Evolutionary conservation across 2,329 filamentous ascomycete species (phyloP), one percentile per base, ranked within the genome.

Genomic region (Fusarium haematococcum): DNA sequence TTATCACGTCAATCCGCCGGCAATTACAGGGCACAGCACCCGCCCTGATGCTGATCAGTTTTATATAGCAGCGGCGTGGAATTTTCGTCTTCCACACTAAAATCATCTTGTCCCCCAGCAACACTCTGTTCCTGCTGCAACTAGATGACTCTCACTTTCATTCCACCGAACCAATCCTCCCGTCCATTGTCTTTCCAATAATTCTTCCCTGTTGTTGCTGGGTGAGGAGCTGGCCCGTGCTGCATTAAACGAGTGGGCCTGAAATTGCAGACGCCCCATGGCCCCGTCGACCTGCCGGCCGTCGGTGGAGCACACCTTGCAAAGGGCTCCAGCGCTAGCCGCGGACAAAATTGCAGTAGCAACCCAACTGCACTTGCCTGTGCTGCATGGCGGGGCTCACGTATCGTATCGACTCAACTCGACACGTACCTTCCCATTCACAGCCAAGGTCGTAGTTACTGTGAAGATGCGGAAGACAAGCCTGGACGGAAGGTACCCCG

Each of bases 221-320:
- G 76, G 76, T 76, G 63, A 78, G 69, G 63, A 37, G 69, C 67
- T 80, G 79, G 79, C 67, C 79, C 72, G 78, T 80, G 79, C 79
- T 69, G 67, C 66, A 73, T 75, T 77, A 79, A 80, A 79, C 74
- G 78, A 80, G 78, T 79, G 78, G 78, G 77, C 63, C 79, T 79
- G 76, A 80, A 78, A 80, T 80, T 78, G 69, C 77, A 79, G 70
- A 76, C 70, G 59, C 73, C 66, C 73, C 71, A 50, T 66, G 45
- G 69, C 59, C 68, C 63, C 70, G 67, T 77, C 65, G 50, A 73
- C 69, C 67, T 77, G 70, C 70, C 74, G 67, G 67, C 71, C 70
- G 52, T 66, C 63, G 69, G 71, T 74, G 71, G 71, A 67, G 61
- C 62, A 61, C 56, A 62, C 56, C 33, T 71, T 70, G 73, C 43